Evolutionary conservation across 2,329 filamentous ascomycete species (phyloP).

Genomic region (Cryphonectria radicalis): DNA sequence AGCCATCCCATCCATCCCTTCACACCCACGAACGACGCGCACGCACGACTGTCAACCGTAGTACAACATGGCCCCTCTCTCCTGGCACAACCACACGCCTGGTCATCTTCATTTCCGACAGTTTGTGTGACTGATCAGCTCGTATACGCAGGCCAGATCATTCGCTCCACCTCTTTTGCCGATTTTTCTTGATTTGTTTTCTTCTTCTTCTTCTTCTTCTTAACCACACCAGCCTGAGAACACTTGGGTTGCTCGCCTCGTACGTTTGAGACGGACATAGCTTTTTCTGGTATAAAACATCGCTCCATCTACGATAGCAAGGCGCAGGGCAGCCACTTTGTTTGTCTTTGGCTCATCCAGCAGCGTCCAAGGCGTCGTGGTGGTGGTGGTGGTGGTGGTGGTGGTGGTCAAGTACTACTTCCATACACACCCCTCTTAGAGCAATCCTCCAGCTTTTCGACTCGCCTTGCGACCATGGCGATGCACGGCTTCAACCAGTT

Average conservation of each 20-base stretch:
- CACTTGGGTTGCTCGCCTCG: neutral
- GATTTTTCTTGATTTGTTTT: neutral
- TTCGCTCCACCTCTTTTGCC: neutral
- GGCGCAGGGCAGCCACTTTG: neutral
- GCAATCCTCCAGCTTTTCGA: too few relatives aligned
- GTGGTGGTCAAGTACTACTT: too few relatives aligned
- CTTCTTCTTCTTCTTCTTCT: neutral
- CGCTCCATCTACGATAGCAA: neutral
- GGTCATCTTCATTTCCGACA: neutral
- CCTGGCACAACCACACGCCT: neutral
- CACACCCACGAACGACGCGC: too few relatives aligned
- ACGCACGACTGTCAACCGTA: neutral
- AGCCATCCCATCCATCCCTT: neutral
- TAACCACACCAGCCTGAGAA: neutral
- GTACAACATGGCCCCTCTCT: neutral
- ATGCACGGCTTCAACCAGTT: neutral
- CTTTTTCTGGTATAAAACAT: neutral
- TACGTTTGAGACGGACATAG: neutral
- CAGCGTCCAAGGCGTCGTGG: neutral
- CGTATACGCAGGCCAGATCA: neutral
- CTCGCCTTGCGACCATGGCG: neutral
- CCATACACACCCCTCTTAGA: too few relatives aligned
- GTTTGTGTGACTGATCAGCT: neutral
- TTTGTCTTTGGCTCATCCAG: neutral
- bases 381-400: neutral